Conservation (phyloP, 495 filamentous ascomycete genomes). For the Jackrogersella minutella region DNA sequence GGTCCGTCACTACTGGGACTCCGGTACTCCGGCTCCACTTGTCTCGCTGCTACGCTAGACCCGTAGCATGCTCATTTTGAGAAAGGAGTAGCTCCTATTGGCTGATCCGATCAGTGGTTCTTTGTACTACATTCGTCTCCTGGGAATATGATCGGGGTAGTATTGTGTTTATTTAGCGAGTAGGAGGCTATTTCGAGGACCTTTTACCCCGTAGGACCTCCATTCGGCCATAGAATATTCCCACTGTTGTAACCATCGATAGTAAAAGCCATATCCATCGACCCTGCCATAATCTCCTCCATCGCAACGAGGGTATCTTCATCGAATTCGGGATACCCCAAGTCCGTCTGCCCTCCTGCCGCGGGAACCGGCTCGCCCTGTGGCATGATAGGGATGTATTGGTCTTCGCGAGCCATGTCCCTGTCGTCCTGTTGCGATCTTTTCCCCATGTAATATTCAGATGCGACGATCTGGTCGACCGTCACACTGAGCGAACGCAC, state of each 20-base stretch:
- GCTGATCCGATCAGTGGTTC: background rate
- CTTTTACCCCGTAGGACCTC: background rate
- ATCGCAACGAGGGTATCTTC: slow-evolving; percentile 24
- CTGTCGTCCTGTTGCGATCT: background rate
- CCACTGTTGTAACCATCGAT: slow-evolving; percentile 20
- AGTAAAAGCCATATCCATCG: slow-evolving; percentile 28
- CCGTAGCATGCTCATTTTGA: no score
- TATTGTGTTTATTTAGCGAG: background rate
- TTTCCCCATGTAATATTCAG: background rate
- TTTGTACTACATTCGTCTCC: background rate
- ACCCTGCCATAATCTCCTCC: slow-evolving; percentile 21
- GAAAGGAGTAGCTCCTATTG: slow-evolving; percentile 25
- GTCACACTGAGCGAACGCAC: slow-evolving; percentile 30
- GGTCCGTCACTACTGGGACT: background rate
- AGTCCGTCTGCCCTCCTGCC: background rate
- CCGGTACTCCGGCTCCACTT: no score
- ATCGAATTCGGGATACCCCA: slow-evolving; percentile 10
- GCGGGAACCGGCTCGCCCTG: background rate
- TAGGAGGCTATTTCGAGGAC: background rate
- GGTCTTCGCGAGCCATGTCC: background rate
- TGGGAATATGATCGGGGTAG: background rate
- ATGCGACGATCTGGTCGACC: slow-evolving; percentile 21
- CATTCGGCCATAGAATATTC: slow-evolving; percentile 19
- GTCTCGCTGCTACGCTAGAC: no score
- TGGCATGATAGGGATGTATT: background rate